Evolutionary conservation across 257 asterid species (phyloP).

Genomic region (Apocynum venetum): DNA sequence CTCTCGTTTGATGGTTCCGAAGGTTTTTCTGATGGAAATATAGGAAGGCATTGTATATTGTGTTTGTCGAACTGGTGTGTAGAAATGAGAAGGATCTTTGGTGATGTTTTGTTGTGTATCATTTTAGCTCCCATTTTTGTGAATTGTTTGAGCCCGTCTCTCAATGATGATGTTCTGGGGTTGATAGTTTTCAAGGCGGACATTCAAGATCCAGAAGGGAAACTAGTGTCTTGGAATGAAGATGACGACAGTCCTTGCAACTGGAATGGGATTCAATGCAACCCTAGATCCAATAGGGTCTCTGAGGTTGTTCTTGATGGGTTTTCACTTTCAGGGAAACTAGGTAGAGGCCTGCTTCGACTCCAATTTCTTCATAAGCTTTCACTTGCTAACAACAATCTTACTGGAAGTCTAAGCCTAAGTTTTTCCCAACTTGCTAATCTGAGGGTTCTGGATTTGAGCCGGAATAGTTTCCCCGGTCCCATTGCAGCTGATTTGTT

Average conservation of each 20-base stretch:
- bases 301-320: slow-evolving; percentile 86
- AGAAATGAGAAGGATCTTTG: slow-evolving; percentile 53
- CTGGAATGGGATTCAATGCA: slow-evolving; percentile 80
- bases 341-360: slow-evolving; percentile 84
- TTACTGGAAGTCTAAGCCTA: slow-evolving; percentile 65
- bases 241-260: slow-evolving; percentile 83
- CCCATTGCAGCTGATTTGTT: slow-evolving; percentile 56
- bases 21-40: slow-evolving; percentile 11
- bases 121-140: slow-evolving; percentile 32
- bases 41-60: slow-evolving; percentile 10
- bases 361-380: slow-evolving; percentile 70
- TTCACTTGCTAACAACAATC: slow-evolving; percentile 66
- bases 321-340: slow-evolving; percentile 71
- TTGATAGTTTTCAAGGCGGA: slow-evolving; percentile 87
- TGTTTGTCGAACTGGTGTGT: slow-evolving; percentile 1
- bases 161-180: slow-evolving; percentile 91
- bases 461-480: slow-evolving; percentile 66
- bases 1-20: slow-evolving; percentile 7
- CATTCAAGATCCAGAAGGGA: slow-evolving; percentile 67
- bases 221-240: slow-evolving; percentile 80
- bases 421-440: slow-evolving; percentile 68
- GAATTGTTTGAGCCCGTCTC: slow-evolving; percentile 57
- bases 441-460: slow-evolving; percentile 67
- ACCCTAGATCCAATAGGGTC: slow-evolving; percentile 92
- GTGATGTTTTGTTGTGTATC: slow-evolving; percentile 26